Evolutionary conservation across 208 protist genomes (phyloP).

Genomic region (Wallacemonas rigidus): DNA sequence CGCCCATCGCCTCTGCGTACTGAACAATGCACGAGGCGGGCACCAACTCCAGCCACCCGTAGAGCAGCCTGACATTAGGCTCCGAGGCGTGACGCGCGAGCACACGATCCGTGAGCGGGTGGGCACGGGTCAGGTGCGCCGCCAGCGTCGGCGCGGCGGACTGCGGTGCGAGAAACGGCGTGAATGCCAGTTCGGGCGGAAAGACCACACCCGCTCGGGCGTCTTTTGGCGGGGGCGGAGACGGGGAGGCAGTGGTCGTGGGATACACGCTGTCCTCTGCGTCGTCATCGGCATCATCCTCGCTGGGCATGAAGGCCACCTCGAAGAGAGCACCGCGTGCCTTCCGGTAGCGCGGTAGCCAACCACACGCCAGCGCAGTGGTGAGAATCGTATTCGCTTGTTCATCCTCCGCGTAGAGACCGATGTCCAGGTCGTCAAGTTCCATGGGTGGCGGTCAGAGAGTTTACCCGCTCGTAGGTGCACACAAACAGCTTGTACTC

Average conservation of each 20-base stretch:
- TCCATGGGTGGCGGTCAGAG: slow-evolving; percentile 7
- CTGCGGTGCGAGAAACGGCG: neutral
- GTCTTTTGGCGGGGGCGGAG: no score
- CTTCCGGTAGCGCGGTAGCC: slow-evolving; percentile 32
- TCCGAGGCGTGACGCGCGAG: neutral
- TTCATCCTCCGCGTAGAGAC: slow-evolving; percentile 52
- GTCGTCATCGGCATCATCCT: neutral
- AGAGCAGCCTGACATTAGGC: slow-evolving; percentile 16
- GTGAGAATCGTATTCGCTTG: slow-evolving; percentile 32
- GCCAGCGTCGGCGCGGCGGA: slow-evolving; percentile 1
- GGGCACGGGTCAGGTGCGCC: slow-evolving; percentile 1
- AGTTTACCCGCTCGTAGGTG: no score
- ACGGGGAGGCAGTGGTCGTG: neutral
- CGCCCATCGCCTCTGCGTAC: slow-evolving; percentile 2
- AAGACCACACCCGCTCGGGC: neutral
- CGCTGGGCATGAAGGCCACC: slow-evolving; percentile 32
- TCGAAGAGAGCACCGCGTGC: slow-evolving; percentile 45
- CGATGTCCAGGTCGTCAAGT: slow-evolving; percentile 34
- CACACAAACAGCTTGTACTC: no score
- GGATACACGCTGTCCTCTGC: neutral
- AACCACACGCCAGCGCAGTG: slow-evolving; percentile 17
- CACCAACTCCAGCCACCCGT: slow-evolving; percentile 47
- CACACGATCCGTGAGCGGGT: slow-evolving; percentile 4
- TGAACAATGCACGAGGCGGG: slow-evolving; percentile 6
- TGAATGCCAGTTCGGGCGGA: neutral